These are phyloP conservation scores for Coemansia sp. DNA, from an alignment of 192 early-diverging fungal species.

Conservation along the genomic window DNA sequence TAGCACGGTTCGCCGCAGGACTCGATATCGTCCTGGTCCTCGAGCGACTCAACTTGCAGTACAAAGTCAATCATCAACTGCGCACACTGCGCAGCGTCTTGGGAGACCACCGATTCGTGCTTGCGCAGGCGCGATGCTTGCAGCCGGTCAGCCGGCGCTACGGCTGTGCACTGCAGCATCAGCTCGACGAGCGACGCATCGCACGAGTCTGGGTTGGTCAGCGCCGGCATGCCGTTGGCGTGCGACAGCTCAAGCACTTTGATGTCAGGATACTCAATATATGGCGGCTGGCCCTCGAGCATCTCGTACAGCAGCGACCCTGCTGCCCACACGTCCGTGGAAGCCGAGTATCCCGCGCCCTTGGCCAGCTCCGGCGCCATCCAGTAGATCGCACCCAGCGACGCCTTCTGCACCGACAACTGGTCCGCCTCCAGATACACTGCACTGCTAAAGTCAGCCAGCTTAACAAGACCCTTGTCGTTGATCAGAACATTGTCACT, in stretches of 20 bases:
- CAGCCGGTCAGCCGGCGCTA: slow-evolving; percentile 25
- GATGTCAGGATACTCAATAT: slow-evolving; percentile 53
- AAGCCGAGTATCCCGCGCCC: slow-evolving; percentile 45
- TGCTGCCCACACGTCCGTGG: slow-evolving; percentile 52
- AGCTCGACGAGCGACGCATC: slow-evolving; percentile 32
- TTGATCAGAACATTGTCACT: slow-evolving; percentile 56
- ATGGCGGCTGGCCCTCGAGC: slow-evolving; percentile 55
- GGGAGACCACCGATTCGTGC: slow-evolving; percentile 33
- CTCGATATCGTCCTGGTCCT: slow-evolving; percentile 32
- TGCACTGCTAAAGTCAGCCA: slow-evolving; percentile 57
- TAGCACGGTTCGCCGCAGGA: slow-evolving; percentile 6
- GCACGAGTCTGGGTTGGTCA: slow-evolving; percentile 20
- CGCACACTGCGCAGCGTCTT: slow-evolving; percentile 32
- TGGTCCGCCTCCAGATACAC: slow-evolving; percentile 44
- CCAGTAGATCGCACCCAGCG: slow-evolving; percentile 55
- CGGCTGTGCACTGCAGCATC: slow-evolving; percentile 35
- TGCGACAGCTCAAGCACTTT: slow-evolving; percentile 53
- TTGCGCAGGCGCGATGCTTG: slow-evolving; percentile 44
- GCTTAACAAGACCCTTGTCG: slow-evolving; percentile 63
- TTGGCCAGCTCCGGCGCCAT: slow-evolving; percentile 54
- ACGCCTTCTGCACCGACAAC: slow-evolving; percentile 32
- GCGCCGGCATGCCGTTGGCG: slow-evolving; percentile 43
- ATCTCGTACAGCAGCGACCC: slow-evolving; percentile 52
- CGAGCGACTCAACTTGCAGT: slow-evolving; percentile 44
- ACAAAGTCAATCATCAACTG: slow-evolving; percentile 52